Evolutionary conservation across 1,284 basidiomycete species (phyloP), one percentile per base, ranked within the genome.

Genomic region (Mycena sp.): DNA sequence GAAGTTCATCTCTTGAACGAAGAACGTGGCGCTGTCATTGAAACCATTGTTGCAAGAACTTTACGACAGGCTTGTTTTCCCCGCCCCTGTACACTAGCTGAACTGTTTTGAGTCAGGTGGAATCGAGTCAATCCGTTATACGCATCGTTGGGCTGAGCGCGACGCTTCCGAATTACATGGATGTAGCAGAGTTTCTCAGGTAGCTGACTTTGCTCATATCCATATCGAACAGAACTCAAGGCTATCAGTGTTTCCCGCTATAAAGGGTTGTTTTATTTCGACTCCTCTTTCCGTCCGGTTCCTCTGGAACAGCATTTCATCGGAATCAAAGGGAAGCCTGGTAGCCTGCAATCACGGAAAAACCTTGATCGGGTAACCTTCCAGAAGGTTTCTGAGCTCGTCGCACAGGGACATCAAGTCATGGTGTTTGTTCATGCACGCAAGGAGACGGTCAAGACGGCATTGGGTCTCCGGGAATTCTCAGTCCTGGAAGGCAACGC

Each of bases 391-490:
- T 85, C 89, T 0, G 90, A 93, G 46, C 82, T 98, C 10, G 92
- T 98, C 16, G 84, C 80, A 51, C 87, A 90, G 71, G 96, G 95
- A 0, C 98, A 99, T 77, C 98, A 99, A 77, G 96, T 99, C 61
- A 99, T 99, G 97, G 95, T 99, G 0, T 99, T 99, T 73, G 98
- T 99, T 11, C 98, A 99, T 76, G 95, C 98, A 17, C 88, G 98
- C 28, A 99, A 98, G 77, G 98, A 99, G 73, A 99, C 98, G 0
- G 98, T 99, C 65, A 98, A 98, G 75, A 89, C 94, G 0, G 96
- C 96, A 0, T 81, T 90, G 72, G 87, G 86, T n/a, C 83, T 99
- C 16, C 89, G 90, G 61, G 98, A 99, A 68, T 86, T 91, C 65
- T 91, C 95, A 0, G 74, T 86, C 9, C 77, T 83, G 17, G 95